These are phyloP conservation scores for Neonectria coccinea DNA, from an alignment of 2,329 filamentous ascomycete genomes.

Conservation along the genomic window DNA sequence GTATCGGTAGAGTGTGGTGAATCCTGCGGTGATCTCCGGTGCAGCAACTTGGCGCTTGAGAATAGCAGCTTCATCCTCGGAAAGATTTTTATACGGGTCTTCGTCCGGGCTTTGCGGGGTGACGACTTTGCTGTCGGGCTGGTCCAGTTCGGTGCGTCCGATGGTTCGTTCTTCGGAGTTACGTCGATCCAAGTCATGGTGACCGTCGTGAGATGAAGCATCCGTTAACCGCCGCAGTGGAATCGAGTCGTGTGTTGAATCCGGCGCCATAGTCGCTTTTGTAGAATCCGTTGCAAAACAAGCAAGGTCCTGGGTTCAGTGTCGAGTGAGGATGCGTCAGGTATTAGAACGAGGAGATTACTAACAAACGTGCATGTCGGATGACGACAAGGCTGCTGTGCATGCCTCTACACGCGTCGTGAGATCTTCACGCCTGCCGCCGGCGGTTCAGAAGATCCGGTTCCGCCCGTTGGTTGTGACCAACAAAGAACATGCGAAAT, in stretches of 20 bases:
- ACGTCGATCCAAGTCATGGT: neutral
- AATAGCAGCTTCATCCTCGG: constrained; percentile 70
- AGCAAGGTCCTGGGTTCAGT: neutral
- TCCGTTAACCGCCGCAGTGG: neutral
- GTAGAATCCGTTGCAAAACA: neutral
- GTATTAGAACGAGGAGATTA: neutral
- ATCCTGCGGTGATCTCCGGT: constrained; percentile 69
- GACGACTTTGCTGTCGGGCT: neutral
- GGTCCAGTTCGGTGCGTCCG: neutral
- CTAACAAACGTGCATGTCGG: neutral
- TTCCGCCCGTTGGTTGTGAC: neutral
- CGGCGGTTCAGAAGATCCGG: neutral
- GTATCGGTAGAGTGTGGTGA: constrained; percentile 73
- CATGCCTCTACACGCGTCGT: neutral
- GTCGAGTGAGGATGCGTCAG: neutral
- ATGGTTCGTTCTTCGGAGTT: neutral
- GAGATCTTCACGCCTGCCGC: neutral
- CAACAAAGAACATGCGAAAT: neutral
- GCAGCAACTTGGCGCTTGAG: constrained; percentile 73
- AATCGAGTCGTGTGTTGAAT: neutral
- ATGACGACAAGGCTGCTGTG: neutral
- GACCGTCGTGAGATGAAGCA: neutral
- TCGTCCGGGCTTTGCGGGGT: neutral
- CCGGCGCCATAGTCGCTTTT: neutral
- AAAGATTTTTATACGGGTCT: constrained; percentile 37